Evolutionary conservation across 495 filamentous ascomycete genomes (phyloP), one percentile per base, ranked within the genome.

Genomic region (Lasiosphaeris hirsuta): DNA sequence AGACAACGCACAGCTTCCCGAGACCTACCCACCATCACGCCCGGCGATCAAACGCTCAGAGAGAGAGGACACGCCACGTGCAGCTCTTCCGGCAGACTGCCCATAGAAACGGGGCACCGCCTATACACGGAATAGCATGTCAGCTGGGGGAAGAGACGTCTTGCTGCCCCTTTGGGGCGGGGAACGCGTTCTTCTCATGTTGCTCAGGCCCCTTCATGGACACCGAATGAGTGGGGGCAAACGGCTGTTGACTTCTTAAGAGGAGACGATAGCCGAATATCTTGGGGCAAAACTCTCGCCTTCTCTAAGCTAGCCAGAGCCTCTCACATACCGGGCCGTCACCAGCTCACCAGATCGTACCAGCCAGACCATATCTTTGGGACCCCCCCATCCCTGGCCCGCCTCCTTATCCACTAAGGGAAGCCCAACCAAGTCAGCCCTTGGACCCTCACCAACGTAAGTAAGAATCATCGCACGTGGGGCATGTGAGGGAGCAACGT

Each of bases 1-100:
- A 46, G 50, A 56, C 19, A 19, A 34, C 14, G 56, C 36, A 61
- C 61, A 54, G 45, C 11, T 38, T 33, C 45, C 52, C 15, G 46
- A 41, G 10, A 55, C 17, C 47, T 57, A 35, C 61, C 54, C 61
- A 59, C 56, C 63, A 63, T 49, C 54, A 45, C n/a, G 36, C 37
- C 51, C 55, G 66, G 44, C 62, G 63, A 71, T 69, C 62, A 69
- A 63, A 68, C 63, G 10, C 33, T 49, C 36, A 38, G 17, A 56
- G 36, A 30, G 35, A 23, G 59, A 58, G 48, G 56, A 50, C 41
- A 63, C 50, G 62, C 68, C 66, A 71, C 66, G 60, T 71, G 68
- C 56, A 58, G 42, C 43, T 54, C 37, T 54, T 54, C 40, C 61
- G 55, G 59, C 46, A 49, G 40, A 41, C 54, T 60, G 51, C 44